phyloP scores from a whole-genome alignment of 257 asterid species.

The Solanum chiquidenum region DNA sequence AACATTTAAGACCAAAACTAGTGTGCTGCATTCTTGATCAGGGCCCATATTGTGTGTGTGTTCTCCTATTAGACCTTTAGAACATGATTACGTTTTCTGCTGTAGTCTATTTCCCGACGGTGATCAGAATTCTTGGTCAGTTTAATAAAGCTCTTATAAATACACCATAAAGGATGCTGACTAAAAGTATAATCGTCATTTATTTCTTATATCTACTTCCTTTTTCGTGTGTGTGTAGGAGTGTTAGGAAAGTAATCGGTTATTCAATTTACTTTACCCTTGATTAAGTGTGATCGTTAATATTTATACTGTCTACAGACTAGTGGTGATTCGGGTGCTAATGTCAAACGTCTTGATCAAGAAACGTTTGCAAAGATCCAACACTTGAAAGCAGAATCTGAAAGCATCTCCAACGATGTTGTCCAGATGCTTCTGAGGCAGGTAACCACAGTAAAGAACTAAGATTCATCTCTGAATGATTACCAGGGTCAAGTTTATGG shows the following conservation, averaged over 20 bases:
- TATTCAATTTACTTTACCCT: not conserved
- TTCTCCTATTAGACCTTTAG: not conserved
- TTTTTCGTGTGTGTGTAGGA: not conserved
- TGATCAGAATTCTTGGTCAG: not conserved
- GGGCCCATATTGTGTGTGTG: not conserved
- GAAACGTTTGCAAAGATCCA: conserved; percentile 65
- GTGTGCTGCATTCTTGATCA: not conserved
- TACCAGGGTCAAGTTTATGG: not conserved
- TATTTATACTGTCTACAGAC: not conserved
- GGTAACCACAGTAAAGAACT: conserved; percentile 69
- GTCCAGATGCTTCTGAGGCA: conserved; percentile 86
- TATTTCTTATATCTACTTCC: not conserved
- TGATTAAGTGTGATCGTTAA: not conserved
- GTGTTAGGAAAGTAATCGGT: not conserved
- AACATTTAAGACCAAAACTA: not conserved
- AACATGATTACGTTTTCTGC: not conserved
- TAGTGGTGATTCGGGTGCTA: conserved; percentile 52
- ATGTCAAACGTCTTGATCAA: conserved; percentile 78
- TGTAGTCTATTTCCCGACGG: not conserved
- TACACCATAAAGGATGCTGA: not conserved
- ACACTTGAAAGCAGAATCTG: conserved; percentile 58
- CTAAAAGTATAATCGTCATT: not conserved
- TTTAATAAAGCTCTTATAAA: not conserved
- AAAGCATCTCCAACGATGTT: conserved; percentile 60
- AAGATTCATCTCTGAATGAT: not conserved